Percentiles rank a stretch among this genome's conserved stretches.
These are phyloP conservation scores for Colletotrichum orbiculare DNA, from an alignment of 2,329 filamentous ascomycete species.

Conservation along the genomic window DNA sequence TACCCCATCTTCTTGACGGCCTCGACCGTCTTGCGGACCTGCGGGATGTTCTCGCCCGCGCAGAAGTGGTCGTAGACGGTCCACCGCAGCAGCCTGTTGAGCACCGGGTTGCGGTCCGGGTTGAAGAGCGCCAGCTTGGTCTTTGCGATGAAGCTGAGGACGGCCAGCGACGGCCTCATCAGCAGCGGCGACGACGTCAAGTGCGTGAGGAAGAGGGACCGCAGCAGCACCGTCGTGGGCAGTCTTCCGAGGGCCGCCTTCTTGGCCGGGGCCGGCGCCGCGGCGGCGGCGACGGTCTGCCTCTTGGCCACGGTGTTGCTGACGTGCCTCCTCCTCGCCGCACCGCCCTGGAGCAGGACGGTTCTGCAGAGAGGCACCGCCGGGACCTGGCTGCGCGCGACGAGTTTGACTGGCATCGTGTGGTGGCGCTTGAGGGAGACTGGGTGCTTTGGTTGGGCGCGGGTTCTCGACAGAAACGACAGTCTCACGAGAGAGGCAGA, in stretches of 20 bases:
- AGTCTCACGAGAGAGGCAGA: not conserved
- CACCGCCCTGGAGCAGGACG: conserved; percentile 9
- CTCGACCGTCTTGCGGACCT: conserved; percentile 74
- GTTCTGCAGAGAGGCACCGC: conserved; percentile 19
- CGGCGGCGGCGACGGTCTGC: not conserved
- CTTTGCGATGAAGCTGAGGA: conserved; percentile 28
- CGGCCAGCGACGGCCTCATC: conserved; percentile 24
- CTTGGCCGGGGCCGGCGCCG: not conserved
- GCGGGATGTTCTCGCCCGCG: conserved; percentile 77
- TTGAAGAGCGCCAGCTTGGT: conserved; percentile 56
- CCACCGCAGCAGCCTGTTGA: conserved; percentile 77
- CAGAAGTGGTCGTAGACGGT: conserved; percentile 95
- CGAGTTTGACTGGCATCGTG: conserved; percentile 27
- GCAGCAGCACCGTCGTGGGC: conserved; percentile 10
- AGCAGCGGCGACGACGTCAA: conserved; percentile 26
- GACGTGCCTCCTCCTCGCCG: conserved; percentile 10
- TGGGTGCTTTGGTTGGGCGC: not conserved
- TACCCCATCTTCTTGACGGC: conserved; percentile 81
- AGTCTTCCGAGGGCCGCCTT: conserved; percentile 25
- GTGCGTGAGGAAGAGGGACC: conserved; percentile 27
- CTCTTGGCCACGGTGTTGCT: conserved; percentile 25
- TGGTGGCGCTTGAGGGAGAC: not conserved
- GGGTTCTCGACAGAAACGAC: too few species aligned
- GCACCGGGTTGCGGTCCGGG: conserved; percentile 79
- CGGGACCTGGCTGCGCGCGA: conserved; percentile 11